Evolutionary conservation across 257 asterid genomes (phyloP), one percentile per base, ranked within the genome.

Genomic region (Solanum tarapatanum): DNA sequence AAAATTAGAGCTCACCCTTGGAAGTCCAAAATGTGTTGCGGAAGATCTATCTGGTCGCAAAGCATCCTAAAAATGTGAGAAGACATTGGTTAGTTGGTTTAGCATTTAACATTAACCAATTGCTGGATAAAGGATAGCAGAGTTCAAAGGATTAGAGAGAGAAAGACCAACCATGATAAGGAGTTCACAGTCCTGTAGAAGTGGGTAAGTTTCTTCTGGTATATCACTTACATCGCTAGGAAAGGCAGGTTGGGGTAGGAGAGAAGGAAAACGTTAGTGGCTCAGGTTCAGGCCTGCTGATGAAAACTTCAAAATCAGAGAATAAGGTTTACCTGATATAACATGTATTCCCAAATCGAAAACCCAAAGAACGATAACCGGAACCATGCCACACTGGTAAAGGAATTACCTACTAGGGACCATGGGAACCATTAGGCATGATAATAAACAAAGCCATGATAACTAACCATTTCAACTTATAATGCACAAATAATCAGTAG

Each of bases 301-400:
- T 33, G 83, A 70, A 11, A 86, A 58, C 11, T 48, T 76, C 17
- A 4, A 86, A 76, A 60, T 36, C 11, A 24, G 12, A 30, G 87
- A 76, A 32, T 72, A 66, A 84, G 2, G 76, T 74, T 90, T 92
- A 97, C 99, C 99, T 96, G 76, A 96, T 96, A 91, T 97, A 96
- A 91, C 99, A 97, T 62, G 92, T 84, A 85, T 93, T 93, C 87
- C 99, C 99, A 89, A 97, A 97, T 70, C 99, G 98, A 86, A 95
- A 97, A n/a, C 99, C 99, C 87, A 95, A 90, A 82, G 99, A 97
- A 37, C 96, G 98, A 90, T 97, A 97, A 66, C 94, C 95, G 11
- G 88, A 89, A 26, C 99, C 99, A 86, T 97, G 99, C 99, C 99
- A 97, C 83, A 97, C 98, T 1, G 99, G 99, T 89, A 97, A 89